phyloP scores from a whole-genome alignment of 169 alveolate species.

The Plasmodium yoelii region DNA sequence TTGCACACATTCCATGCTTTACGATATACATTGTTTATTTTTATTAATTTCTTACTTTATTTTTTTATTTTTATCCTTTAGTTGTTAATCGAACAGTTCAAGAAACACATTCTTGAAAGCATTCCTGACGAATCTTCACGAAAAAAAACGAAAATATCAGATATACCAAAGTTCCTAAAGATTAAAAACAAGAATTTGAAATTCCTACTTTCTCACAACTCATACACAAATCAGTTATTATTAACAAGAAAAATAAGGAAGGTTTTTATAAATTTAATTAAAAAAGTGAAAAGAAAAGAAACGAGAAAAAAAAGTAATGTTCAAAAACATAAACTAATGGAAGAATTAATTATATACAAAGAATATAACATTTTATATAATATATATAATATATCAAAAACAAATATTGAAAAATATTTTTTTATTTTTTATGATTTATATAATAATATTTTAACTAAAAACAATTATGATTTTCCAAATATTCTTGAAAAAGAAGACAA shows the following conservation, averaged over 20 bases:
- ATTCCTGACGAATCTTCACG: not conserved
- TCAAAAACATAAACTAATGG: constrained; percentile 23
- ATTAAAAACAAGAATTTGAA: constrained; percentile 46
- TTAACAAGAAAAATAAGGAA: constrained; percentile 48
- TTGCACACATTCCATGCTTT: too few species aligned
- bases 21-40: too few species aligned
- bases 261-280: constrained; percentile 35
- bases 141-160: constrained; percentile 28
- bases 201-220: constrained; percentile 35
- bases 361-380: constrained; percentile 46
- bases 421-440: constrained; percentile 47
- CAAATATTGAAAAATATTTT: constrained; percentile 56
- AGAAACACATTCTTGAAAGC: constrained; percentile 21
- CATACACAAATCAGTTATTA: constrained; percentile 63
- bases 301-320: constrained; percentile 5
- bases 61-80: not conserved
- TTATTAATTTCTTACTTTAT: not conserved
- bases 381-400: constrained; percentile 52
- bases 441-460: not conserved
- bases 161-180: constrained; percentile 11
- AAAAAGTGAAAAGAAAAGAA: constrained; percentile 13
- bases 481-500: not conserved
- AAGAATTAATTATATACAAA: constrained; percentile 29
- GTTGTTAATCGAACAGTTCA: constrained; percentile 45
- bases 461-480: too few species aligned